phyloP scores from a whole-genome alignment of 805 yeast genomes.

The Zygotorulaspora florentina region DNA sequence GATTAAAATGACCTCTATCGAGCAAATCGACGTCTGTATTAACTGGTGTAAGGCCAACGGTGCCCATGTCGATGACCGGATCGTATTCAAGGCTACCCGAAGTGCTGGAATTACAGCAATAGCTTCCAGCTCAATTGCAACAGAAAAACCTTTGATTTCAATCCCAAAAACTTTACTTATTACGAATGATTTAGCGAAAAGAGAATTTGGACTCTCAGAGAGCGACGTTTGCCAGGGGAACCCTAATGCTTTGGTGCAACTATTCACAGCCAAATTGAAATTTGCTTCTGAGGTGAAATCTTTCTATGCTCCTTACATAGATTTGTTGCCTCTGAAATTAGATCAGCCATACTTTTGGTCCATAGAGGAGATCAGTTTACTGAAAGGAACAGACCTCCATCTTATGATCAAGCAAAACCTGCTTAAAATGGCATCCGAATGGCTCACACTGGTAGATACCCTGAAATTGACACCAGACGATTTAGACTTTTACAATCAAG shows the following conservation, averaged over 20 bases:
- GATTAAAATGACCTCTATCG: constrained; percentile 3
- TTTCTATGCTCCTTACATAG: constrained; percentile 43
- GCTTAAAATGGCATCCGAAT: constrained; percentile 50
- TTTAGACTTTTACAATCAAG: constrained; percentile 19
- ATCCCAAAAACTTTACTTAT: constrained; percentile 40
- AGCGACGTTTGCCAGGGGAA: constrained; percentile 12
- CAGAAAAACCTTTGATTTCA: constrained; percentile 30
- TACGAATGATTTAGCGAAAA: constrained; percentile 36
- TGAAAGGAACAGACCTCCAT: constrained; percentile 70
- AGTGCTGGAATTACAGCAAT: constrained; percentile 37
- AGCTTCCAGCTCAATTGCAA: constrained; percentile 13
- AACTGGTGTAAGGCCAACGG: constrained; percentile 42
- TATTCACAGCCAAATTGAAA: constrained; percentile 42
- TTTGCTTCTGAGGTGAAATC: constrained; percentile 32
- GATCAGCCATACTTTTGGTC: constrained; percentile 70
- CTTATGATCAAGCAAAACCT: constrained; percentile 48
- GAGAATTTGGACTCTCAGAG: neutral
- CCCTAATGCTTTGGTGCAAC: constrained; percentile 35
- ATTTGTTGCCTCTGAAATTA: constrained; percentile 45
- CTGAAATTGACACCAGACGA: constrained; percentile 9
- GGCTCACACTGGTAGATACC: constrained; percentile 36
- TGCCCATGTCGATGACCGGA: constrained; percentile 32
- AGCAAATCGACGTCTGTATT: constrained; percentile 21
- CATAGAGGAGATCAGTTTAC: constrained; percentile 43
- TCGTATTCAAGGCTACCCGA: constrained; percentile 33